Base-by-base conservation (phyloP, 495 filamentous ascomycete species). In the Penicillium flavigenum region DNA sequence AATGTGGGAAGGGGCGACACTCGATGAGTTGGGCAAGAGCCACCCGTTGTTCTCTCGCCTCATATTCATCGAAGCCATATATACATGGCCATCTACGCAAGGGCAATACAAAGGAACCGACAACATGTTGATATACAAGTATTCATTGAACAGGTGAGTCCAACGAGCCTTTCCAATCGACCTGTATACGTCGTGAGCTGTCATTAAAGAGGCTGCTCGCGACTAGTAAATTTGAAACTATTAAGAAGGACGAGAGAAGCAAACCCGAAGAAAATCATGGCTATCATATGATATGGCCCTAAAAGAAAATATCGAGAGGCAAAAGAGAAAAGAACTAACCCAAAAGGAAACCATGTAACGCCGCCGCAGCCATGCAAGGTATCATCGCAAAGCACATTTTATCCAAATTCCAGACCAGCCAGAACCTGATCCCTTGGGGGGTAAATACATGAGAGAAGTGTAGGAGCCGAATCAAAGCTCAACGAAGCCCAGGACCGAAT, bases 301-400 rank as follows among this genome's bases (percentile, higher is more conserved):
- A 46, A 39, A 45, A 11, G 20, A 54, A 39, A 38, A 27, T 47
- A 36, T 48, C 3, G 34, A 22, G 22, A 53, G 39, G 5, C 34
- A 38, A 22, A 17, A 19, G 41, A 27, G 41, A 41, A 26, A 27
- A 12, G 20, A 19, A 41, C 12, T 26, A 26, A 51, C 38, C 50
- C 16, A n/a, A 43, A 34, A 55, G 22, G 26, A 36, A 46, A 10
- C 16, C 52, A 10, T 16, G 4, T 29, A 55, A 55, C 53, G 44
- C 53, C 53, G 26, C 39, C 51, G 32, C 32, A 47, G 32, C 32
- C 24, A 55, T 55, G 53, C 53, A 55, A 55, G 53, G 53, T 55
- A 55, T 55, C 53, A 47, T 47, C 53, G 53, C 53, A 47, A 55
- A 55, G 43, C 53, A 55, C 52, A 36, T 36, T 54, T 54, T 46